Base-by-base conservation (phyloP, 73 alveolate species). In the Effrenium voratum region DNA sequence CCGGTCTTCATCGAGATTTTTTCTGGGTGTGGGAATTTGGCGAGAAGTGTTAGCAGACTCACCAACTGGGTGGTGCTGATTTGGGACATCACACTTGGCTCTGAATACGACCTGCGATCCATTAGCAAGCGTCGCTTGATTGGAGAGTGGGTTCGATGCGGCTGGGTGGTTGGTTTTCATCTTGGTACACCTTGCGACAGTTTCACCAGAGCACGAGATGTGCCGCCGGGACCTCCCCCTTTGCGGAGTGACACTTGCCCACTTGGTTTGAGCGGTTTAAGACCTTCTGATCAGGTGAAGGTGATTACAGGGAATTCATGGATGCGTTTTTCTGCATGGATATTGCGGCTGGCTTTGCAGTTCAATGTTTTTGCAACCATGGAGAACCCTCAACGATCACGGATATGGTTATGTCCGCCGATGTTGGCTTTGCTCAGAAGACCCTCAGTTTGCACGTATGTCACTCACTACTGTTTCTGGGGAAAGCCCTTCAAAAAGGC, bases 121-220 rank as follows among this genome's bases (percentile, higher is more conserved):
- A 34, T 55, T 10, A 1, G 41, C 3, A n/a, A 38, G 28, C n/a
- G 93, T 2, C 57, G 52, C 0, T 13, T 49, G 93, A 47, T 82
- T 19, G 46, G 77, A 0, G 55, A 38, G 41, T 82, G 93, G 93
- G n/a, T 82, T 0, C 41, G 57, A 10, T 36, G 40, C 41, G 93
- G 93, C 40, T 34, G 50, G 73, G 16, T 82, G 6, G 5, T 41
- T n/a, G 93, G 77, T 34, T 52, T 82, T 4, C 93, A 82, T 38
- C 38, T 82, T 2, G 93, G 93, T 3, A 82, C 93, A 4, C 93
- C 93, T 0, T 82, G 93, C 36, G 93, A 82, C 3, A 49, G 93
- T 55, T 82, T 82, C 52, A 50, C 77, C 30, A 34, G 77, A 15
- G 93, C 93, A 2, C 75, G 93, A 2, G 93, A 82, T 50, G 5